Evolutionary conservation across 2,329 filamentous ascomycete species (phyloP).

Genomic region (Fusarium sp.): DNA sequence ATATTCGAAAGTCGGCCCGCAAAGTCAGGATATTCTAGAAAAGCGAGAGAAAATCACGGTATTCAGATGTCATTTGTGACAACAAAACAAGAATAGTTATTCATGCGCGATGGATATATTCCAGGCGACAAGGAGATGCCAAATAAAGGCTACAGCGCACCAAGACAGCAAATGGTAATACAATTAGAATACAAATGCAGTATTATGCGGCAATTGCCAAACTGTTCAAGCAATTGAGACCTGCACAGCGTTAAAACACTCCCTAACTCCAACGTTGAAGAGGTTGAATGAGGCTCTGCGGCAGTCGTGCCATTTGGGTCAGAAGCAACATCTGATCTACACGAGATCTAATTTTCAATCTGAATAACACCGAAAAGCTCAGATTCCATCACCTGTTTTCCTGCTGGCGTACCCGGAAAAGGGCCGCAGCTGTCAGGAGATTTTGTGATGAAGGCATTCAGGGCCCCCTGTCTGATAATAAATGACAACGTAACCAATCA

Average conservation of each 20-base stretch:
- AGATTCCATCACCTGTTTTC: slow-evolving; percentile 33
- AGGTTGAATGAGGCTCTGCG: slow-evolving; percentile 29
- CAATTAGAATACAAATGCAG: background rate
- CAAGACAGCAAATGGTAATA: background rate
- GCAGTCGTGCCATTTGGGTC: slow-evolving; percentile 13
- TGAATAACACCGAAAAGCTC: slow-evolving; percentile 21
- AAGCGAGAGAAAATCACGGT: slow-evolving; percentile 16
- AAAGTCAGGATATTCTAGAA: slow-evolving; percentile 31
- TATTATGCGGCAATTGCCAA: background rate
- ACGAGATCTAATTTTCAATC: slow-evolving; percentile 30
- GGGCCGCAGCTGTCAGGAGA: slow-evolving; percentile 35
- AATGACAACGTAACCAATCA: slow-evolving; percentile 17
- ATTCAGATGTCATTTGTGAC: slow-evolving; percentile 20
- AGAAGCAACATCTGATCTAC: slow-evolving; percentile 32
- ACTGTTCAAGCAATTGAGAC: background rate
- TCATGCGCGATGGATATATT: background rate
- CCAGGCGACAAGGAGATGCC: slow-evolving; percentile 1
- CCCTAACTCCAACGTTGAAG: background rate
- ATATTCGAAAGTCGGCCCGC: slow-evolving; percentile 30
- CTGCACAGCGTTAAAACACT: background rate
- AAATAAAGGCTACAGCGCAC: background rate
- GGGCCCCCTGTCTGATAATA: slow-evolving; percentile 22
- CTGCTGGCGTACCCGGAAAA: slow-evolving; percentile 21
- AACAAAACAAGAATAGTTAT: background rate
- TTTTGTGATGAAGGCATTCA: slow-evolving; percentile 30